Percentiles rank a stretch among this genome's conserved stretches.
These are phyloP conservation scores for Solanum etuberosum DNA, from an alignment of 257 asterid genomes.

Conservation along the genomic window DNA sequence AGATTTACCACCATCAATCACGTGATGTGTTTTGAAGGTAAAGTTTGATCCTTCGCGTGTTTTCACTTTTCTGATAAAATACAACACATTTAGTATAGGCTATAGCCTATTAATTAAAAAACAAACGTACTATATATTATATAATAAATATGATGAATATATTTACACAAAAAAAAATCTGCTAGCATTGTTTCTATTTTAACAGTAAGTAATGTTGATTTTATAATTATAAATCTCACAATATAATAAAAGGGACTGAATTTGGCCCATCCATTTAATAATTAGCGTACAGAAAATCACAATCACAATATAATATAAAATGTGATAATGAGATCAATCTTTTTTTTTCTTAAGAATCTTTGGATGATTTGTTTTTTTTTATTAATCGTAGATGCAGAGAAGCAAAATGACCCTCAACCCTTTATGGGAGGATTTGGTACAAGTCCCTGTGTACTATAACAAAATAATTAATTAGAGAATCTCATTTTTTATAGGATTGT, in stretches of 20 bases:
- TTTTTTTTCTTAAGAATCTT: background rate
- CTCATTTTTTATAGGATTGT: constrained; percentile 22
- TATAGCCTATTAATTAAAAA: background rate
- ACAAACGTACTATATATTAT: too few relatives aligned
- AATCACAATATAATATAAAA: background rate
- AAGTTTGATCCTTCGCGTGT: too few relatives aligned
- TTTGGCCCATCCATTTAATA: background rate
- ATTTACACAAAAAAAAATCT: background rate
- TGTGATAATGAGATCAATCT: background rate
- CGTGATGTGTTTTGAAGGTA: too few relatives aligned
- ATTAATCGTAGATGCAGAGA: background rate
- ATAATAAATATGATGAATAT: background rate
- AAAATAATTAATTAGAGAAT: constrained; percentile 3
- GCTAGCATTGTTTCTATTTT: background rate
- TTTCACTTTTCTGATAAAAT: background rate
- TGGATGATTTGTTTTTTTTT: constrained; percentile 1
- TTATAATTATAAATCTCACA: background rate
- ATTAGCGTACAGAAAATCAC: background rate
- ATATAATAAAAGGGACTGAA: background rate
- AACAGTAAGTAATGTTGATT: background rate
- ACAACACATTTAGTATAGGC: too few relatives aligned
- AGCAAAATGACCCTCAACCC: background rate
- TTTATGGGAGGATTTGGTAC: constrained; percentile 2
- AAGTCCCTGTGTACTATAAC: background rate
- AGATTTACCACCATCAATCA: background rate